These are phyloP conservation scores for Dichomitus squalens DNA, from an alignment of 1,284 basidiomycete genomes.

Conservation along the genomic window DNA sequence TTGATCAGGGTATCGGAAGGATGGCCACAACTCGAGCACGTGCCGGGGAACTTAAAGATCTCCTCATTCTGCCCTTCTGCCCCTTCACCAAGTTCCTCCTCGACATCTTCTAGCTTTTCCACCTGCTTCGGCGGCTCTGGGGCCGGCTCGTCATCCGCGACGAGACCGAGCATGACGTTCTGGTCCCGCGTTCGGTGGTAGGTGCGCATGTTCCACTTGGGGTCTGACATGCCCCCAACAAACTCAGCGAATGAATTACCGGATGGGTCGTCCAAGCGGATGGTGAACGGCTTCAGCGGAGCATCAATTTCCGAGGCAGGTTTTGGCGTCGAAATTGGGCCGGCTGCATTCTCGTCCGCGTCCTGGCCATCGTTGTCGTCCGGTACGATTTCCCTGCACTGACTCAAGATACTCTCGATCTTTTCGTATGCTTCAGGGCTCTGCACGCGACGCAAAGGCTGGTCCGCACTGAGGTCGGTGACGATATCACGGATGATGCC, in stretches of 20 bases:
- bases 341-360: constrained; percentile 23
- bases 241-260: constrained; percentile 97
- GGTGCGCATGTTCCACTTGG: constrained; percentile 91
- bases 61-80: constrained; percentile 69
- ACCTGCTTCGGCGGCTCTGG: constrained; percentile 15
- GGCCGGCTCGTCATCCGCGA: constrained; percentile 48
- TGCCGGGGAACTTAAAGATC: constrained; percentile 86
- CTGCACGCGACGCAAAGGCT: constrained; percentile 86
- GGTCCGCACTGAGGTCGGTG: constrained; percentile 82
- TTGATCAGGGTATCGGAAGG: constrained; percentile 92
- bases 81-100: constrained; percentile 35
- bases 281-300: constrained; percentile 77
- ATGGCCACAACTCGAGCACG: constrained; percentile 89
- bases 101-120: constrained; percentile 13
- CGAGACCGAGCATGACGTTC: constrained; percentile 81
- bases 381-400: constrained; percentile 70
- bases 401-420: constrained; percentile 77
- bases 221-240: constrained; percentile 76
- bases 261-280: constrained; percentile 90
- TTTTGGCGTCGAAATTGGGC: constrained; percentile 28
- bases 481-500: constrained; percentile 88
- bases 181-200: constrained; percentile 87
- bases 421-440: constrained; percentile 77
- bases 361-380: constrained; percentile 59
- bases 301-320: constrained; percentile 45